Percentiles rank a stretch among this genome's conserved stretches.
These are phyloP conservation scores for Arachis stenosperma DNA, from an alignment of 306 rosid genomes.

Conservation along the genomic window DNA sequence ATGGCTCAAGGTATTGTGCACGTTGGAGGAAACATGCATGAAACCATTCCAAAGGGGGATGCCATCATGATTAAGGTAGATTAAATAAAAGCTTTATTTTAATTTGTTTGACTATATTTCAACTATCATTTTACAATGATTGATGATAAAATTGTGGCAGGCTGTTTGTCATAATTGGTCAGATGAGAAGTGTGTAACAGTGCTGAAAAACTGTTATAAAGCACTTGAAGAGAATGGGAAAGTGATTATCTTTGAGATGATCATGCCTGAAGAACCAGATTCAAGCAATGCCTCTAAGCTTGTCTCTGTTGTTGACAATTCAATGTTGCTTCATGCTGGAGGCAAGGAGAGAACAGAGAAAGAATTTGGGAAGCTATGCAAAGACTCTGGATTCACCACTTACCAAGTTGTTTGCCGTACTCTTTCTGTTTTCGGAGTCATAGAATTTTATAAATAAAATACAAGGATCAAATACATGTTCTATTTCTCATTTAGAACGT, in stretches of 20 bases:
- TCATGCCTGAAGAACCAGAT: constrained; percentile 35
- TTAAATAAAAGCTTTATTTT: too few species aligned
- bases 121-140: too few species aligned
- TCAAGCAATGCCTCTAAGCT: background rate
- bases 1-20: constrained; percentile 22
- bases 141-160: background rate
- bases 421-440: constrained; percentile 2
- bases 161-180: constrained; percentile 23
- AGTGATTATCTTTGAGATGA: constrained; percentile 31
- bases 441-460: constrained; percentile 20
- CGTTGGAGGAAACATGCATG: constrained; percentile 38
- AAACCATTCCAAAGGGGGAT: constrained; percentile 33
- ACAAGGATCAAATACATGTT: too few species aligned
- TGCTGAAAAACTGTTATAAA: constrained; percentile 26
- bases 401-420: constrained; percentile 1
- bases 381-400: constrained; percentile 31
- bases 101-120: too few species aligned
- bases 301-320: constrained; percentile 5
- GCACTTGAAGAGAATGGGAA: constrained; percentile 35
- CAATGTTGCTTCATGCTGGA: background rate
- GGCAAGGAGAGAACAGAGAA: constrained; percentile 35
- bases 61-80: constrained; percentile 35
- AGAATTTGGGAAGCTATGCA: constrained; percentile 23
- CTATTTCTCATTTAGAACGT: too few species aligned
- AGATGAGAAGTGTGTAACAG: constrained; percentile 29